Base-by-base conservation (phyloP, 495 filamentous ascomycete genomes). In the Penicillium diatomitis region DNA sequence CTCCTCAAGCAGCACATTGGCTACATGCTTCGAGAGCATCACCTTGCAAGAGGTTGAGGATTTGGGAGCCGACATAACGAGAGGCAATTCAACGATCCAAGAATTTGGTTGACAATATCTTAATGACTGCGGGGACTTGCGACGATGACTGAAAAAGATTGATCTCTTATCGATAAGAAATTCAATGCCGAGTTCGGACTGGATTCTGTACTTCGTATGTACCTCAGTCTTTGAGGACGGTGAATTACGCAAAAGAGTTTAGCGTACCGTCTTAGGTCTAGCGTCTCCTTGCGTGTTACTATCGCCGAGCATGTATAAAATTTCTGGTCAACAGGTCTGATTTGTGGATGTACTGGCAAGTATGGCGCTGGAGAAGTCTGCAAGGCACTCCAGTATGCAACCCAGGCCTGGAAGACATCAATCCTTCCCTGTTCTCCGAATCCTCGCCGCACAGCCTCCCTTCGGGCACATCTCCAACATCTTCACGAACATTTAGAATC, bases 1-100 rank as follows among this genome's bases (percentile, higher is more conserved):
- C 68, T 97, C 92, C 10, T 64, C 68, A 38, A 94, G 75, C 35
- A 98, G 75, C 44, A 71, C 75, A 70, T 86, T 87, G 30, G 90
- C 89, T 55, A 98, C 84, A 41, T 82, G 80, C 50, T 85, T 84
- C 40, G 91, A 86, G 51, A 90, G 77, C 57, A 98, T 78, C 50
- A 96, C 88, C 74, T 96, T 95, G 77, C 92, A 96, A 52, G 83
- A 80, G 62, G 86, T 71, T 39, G 60, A 41, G 29, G 57, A 53
- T 47, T 60, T 49, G 57, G 62, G 46, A 30, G 69, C 60, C 50
- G 69, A 66, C 69, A 72, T 72, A 32, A 46, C 38, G 49, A 55
- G 10, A 36, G 42, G 28, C 37, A 37, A 42, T 32, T 38, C 44
- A 11, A 42, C 39, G 51, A 45, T 3, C 8, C 50, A 50, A 44